These are phyloP conservation scores for Huntiella abstrusa DNA, from an alignment of 2,329 filamentous ascomycete genomes.

Conservation along the genomic window DNA sequence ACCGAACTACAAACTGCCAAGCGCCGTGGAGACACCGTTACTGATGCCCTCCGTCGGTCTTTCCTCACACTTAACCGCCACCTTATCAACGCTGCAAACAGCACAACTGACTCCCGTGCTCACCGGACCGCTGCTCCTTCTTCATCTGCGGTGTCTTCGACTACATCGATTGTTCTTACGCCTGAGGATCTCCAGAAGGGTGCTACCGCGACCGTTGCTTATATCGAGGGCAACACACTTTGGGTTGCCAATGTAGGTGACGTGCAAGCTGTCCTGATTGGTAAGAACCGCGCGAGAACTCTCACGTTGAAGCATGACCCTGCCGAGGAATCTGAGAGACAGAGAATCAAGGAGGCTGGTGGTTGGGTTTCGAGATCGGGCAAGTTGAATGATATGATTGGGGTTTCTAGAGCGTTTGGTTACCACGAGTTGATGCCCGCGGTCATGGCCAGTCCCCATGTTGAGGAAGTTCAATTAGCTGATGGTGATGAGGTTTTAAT, in stretches of 20 bases:
- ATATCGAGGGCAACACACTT: slow-evolving; percentile 73
- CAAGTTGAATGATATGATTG: slow-evolving; percentile 75
- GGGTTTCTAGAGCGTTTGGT: slow-evolving; percentile 87
- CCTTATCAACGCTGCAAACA: slow-evolving; percentile 65
- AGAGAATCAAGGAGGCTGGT: slow-evolving; percentile 81
- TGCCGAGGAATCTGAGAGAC: slow-evolving; percentile 63
- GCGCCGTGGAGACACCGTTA: slow-evolving; percentile 51
- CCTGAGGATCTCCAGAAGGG: slow-evolving; percentile 82
- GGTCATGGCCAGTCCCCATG: slow-evolving; percentile 76
- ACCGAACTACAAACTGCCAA: slow-evolving; percentile 58
- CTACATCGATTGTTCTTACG: slow-evolving; percentile 56
- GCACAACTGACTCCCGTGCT: slow-evolving; percentile 57
- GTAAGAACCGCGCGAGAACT: slow-evolving; percentile 64
- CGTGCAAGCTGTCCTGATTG: slow-evolving; percentile 86
- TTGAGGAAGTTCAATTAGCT: slow-evolving; percentile 57
- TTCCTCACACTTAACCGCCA: slow-evolving; percentile 90
- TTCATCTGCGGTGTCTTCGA: slow-evolving; percentile 26
- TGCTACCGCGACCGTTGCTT: slow-evolving; percentile 79
- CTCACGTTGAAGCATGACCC: slow-evolving; percentile 88
- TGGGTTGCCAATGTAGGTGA: slow-evolving; percentile 93
- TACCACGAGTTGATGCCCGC: slow-evolving; percentile 85
- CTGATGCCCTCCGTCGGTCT: slow-evolving; percentile 67
- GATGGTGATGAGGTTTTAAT: slow-evolving; percentile 89
- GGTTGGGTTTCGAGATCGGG: slow-evolving; percentile 92
- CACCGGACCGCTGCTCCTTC: slow-evolving; percentile 31